Evolutionary conservation across 352 stramenopile species (phyloP).

Genomic region (Pythium folliculosum): DNA sequence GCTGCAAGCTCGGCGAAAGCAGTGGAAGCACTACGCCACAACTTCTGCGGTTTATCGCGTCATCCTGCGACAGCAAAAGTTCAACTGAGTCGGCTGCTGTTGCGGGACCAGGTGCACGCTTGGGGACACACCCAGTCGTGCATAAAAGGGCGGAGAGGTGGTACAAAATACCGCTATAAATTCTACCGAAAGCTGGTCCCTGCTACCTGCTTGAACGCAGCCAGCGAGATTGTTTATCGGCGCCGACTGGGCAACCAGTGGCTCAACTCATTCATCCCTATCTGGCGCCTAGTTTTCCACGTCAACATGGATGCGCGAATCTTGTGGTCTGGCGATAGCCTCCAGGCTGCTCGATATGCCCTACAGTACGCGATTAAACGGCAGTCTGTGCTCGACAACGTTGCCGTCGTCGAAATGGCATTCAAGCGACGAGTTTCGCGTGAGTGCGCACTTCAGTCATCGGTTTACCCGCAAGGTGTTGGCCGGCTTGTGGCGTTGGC

Average conservation of each 20-base stretch:
- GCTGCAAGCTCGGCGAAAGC: conserved; percentile 4
- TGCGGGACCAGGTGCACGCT: conserved; percentile 24
- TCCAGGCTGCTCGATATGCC: conserved; percentile 25
- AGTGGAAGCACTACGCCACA: conserved; percentile 8
- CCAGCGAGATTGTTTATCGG: not conserved
- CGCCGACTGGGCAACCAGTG: not conserved
- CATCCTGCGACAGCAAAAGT: conserved; percentile 16
- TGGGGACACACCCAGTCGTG: conserved; percentile 26
- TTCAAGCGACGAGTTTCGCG: conserved; percentile 22
- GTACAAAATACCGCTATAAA: conserved; percentile 29
- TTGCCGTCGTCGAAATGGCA: conserved; percentile 28
- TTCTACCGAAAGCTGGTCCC: conserved; percentile 25
- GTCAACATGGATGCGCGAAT: conserved; percentile 24
- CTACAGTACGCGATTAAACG: conserved; percentile 30
- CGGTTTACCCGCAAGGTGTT: conserved; percentile 16
- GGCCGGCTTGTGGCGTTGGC: conserved; percentile 16
- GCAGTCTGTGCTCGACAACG: conserved; percentile 30
- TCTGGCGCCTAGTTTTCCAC: not conserved
- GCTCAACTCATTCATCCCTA: not conserved
- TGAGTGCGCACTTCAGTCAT: conserved; percentile 1
- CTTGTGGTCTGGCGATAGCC: conserved; percentile 14
- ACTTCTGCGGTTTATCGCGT: conserved; percentile 20
- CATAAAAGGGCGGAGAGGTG: conserved; percentile 18
- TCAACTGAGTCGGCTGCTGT: conserved; percentile 26
- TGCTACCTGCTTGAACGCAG: conserved; percentile 4